Percentiles rank a stretch among this genome's conserved stretches.
These are phyloP conservation scores for Myriangium duriaei DNA, from an alignment of 2,329 filamentous ascomycete species.

Conservation along the genomic window DNA sequence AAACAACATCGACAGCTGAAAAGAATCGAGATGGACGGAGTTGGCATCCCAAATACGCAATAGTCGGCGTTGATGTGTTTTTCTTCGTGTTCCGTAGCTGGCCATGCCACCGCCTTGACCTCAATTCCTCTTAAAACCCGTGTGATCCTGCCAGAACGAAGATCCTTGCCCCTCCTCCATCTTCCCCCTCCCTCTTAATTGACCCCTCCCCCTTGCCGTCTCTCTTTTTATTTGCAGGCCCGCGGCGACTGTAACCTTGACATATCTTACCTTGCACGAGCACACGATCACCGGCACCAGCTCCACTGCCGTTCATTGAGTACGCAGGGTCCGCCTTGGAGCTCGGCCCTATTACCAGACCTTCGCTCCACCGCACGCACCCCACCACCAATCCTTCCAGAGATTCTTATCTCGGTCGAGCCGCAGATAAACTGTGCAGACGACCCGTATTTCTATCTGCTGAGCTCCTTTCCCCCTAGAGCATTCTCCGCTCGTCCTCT, in stretches of 20 bases:
- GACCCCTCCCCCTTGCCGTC: background rate
- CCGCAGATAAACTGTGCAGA: background rate
- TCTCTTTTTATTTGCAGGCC: background rate
- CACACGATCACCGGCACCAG: background rate
- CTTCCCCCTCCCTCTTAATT: background rate
- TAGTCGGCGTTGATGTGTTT: background rate
- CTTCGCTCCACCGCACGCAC: background rate
- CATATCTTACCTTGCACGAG: too few relatives aligned
- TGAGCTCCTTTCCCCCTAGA: background rate
- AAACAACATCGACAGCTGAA: background rate
- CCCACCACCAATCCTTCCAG: background rate
- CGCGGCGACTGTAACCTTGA: background rate
- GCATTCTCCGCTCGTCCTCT: background rate
- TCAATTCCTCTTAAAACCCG: background rate
- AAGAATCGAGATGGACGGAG: background rate
- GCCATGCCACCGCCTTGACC: background rate
- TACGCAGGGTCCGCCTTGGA: background rate
- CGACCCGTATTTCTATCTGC: background rate
- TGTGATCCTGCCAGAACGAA: background rate
- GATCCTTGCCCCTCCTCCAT: too few relatives aligned
- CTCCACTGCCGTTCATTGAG: background rate
- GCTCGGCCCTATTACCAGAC: background rate
- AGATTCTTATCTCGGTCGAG: background rate
- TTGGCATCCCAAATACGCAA: background rate
- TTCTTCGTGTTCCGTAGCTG: background rate